phyloP scores from a whole-genome alignment of 495 filamentous ascomycete species.

The Penicillium alfredii region DNA sequence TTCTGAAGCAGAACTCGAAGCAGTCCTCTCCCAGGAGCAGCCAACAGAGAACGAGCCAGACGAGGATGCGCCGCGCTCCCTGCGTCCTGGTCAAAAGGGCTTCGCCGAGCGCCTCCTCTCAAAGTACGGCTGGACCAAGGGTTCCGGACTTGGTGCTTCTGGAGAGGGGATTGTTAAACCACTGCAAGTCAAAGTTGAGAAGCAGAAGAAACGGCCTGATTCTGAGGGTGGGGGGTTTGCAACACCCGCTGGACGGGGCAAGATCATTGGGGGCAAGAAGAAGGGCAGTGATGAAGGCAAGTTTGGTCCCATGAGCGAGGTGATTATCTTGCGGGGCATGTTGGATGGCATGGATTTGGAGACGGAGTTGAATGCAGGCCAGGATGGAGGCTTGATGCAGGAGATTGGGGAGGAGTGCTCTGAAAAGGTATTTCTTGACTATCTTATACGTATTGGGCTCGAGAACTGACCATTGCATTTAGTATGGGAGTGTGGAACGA shows the following conservation, averaged over 20 bases:
- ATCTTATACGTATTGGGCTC: neutral
- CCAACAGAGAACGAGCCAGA: conserved; percentile 37
- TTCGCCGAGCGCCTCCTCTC: conserved; percentile 83
- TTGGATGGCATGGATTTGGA: conserved; percentile 71
- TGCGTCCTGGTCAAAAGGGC: conserved; percentile 70
- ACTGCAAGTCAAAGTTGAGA: conserved; percentile 74
- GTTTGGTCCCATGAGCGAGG: conserved; percentile 71
- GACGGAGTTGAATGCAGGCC: conserved; percentile 52
- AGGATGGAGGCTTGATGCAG: conserved; percentile 69
- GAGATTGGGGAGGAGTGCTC: conserved; percentile 93
- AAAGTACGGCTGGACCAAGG: conserved; percentile 90
- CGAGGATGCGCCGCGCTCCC: conserved; percentile 53
- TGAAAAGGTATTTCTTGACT: conserved; percentile 52
- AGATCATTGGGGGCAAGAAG: conserved; percentile 66
- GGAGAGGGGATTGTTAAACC: conserved; percentile 76
- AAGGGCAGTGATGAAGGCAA: conserved; percentile 47
- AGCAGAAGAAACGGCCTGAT: conserved; percentile 70
- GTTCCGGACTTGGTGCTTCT: conserved; percentile 76
- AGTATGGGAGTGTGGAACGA: conserved; percentile 84
- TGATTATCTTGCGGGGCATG: conserved; percentile 76
- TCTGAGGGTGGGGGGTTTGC: conserved; percentile 74
- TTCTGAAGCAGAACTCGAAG: conserved; percentile 51
- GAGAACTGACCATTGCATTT: too few relatives aligned
- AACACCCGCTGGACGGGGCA: conserved; percentile 62
- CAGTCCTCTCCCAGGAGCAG: conserved; percentile 47